Base-by-base conservation (phyloP, 768 basidiomycete genomes). In the Tricholoma bakamatsutake region DNA sequence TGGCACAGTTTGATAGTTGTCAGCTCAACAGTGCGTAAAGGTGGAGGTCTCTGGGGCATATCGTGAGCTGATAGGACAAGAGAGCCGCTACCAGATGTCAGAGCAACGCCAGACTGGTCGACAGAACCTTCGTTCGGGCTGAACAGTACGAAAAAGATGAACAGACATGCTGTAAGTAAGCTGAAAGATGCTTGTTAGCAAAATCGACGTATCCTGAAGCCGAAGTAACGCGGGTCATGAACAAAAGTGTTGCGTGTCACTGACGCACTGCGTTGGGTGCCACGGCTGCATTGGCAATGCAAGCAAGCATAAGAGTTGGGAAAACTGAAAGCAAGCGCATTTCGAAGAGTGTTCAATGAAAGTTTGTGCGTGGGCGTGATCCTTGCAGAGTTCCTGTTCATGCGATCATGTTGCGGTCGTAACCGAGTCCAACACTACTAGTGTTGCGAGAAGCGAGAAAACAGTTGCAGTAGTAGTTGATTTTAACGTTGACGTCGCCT, bases 81-180 rank as follows among this genome's bases (percentile, higher is more conserved):
- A 27, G 80, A 80, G 34, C 82, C 81, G 45, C 82, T 80, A 46
- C 81, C 82, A 9, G 68, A 60, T 18, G 70, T 70, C 35, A 81
- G 63, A 5, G 73, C 62, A 12, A 79, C 76, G 52, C 79, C 79
- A 28, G 68, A 56, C 57, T 73, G 50, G 59, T 83, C 82, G 46
- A 78, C 75, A 57, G 71, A 84, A 0, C 72, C 69, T 3, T 80
- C 79, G 10, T 64, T 70, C 10, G 71, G 61, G 30, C 80, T 80
- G 50, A 37, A 39, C 56, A 12, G 18, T 15, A 21, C 30, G 15
- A 50, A 4, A 34, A 13, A 53, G 28, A 55, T 13, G 35, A 53
- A 21, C n/a, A 37, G 50, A n/a, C 18, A 11, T 24, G 11, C 30
- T n/a, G n/a, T n/a, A n/a, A n/a, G 30, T 17, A 59, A 50, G 52